Percentiles rank a stretch among this genome's conserved stretches.
Evolutionary conservation across 345 rosid genomes (phyloP).

Genomic region (Nasturtium officinale): DNA sequence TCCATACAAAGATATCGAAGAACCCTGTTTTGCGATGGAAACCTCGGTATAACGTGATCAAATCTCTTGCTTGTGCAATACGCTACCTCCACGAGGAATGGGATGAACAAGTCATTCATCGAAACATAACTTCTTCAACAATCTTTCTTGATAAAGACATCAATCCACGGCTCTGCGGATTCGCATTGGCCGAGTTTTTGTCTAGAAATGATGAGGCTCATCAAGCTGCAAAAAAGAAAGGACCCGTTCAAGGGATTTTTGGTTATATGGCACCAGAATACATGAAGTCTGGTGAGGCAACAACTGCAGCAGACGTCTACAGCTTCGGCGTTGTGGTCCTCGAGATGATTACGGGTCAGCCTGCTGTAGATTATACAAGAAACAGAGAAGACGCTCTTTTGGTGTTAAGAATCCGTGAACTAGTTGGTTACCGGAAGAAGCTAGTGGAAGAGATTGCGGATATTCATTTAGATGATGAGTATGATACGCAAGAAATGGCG

Average conservation of each 20-base stretch:
- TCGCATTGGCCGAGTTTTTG: slow-evolving; percentile 93
- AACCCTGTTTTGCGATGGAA: slow-evolving; percentile 61
- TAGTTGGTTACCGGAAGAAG: slow-evolving; percentile 42
- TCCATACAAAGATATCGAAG: slow-evolving; percentile 47
- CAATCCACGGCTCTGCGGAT: slow-evolving; percentile 83
- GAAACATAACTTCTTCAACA: slow-evolving; percentile 84
- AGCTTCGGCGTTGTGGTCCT: slow-evolving; percentile 89
- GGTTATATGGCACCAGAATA: slow-evolving; percentile 97
- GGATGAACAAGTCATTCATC: slow-evolving; percentile 93
- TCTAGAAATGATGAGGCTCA: slow-evolving; percentile 79
- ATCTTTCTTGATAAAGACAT: slow-evolving; percentile 71
- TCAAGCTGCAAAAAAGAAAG: slow-evolving; percentile 52
- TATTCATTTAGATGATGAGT: slow-evolving; percentile 51
- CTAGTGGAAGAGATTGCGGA: slow-evolving; percentile 63
- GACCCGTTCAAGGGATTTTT: slow-evolving; percentile 84
- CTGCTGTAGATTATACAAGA: slow-evolving; percentile 79
- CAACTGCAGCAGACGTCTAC: slow-evolving; percentile 80
- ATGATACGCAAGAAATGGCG: slow-evolving; percentile 52
- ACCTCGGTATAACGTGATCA: slow-evolving; percentile 64
- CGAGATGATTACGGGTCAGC: slow-evolving; percentile 85
- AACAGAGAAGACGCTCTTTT: slow-evolving; percentile 64
- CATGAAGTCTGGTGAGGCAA: slow-evolving; percentile 82
- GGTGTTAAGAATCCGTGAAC: slow-evolving; percentile 63
- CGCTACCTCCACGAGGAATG: slow-evolving; percentile 95
- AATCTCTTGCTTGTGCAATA: slow-evolving; percentile 80